Conservation (phyloP, 345 rosid genomes). For the Lepidium didymum region DNA sequence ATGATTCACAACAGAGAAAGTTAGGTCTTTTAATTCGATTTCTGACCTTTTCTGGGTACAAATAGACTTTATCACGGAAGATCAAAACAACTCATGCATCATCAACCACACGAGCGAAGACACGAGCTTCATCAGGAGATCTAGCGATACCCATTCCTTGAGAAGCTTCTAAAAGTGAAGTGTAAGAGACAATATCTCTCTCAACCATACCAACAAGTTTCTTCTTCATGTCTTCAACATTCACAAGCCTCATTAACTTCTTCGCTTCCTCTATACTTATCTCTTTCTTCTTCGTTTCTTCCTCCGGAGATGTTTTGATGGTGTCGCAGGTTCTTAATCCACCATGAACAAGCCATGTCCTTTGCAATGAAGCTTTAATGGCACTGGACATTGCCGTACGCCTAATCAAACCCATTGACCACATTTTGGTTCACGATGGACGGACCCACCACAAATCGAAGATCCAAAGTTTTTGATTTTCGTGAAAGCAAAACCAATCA, state of each 20-base stretch:
- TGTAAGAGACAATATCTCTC: constrained; percentile 58
- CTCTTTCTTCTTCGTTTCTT: constrained; percentile 4
- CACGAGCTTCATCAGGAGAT: constrained; percentile 62
- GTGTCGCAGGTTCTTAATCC: neutral
- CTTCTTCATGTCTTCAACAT: constrained; percentile 64
- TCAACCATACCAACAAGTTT: constrained; percentile 53
- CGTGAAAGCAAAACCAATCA: neutral
- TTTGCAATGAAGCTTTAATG: constrained; percentile 5
- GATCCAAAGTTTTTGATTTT: neutral
- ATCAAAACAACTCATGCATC: constrained; percentile 84
- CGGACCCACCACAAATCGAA: neutral
- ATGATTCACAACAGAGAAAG: neutral
- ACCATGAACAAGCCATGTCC: neutral
- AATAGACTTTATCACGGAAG: constrained; percentile 78
- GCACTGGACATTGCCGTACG: constrained; percentile 2
- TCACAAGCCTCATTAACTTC: constrained; percentile 78
- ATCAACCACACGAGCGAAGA: constrained; percentile 74
- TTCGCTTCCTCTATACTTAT: constrained; percentile 56
- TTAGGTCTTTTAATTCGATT: neutral
- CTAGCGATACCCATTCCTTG: constrained; percentile 62
- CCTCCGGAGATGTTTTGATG: neutral
- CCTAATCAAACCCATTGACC: constrained; percentile 23
- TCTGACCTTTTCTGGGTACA: constrained; percentile 82
- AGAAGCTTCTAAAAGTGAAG: constrained; percentile 54
- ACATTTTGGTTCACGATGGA: neutral